Base-by-base conservation (phyloP, 163 green algal genomes). In the Scenedesmus sp. region DNA sequence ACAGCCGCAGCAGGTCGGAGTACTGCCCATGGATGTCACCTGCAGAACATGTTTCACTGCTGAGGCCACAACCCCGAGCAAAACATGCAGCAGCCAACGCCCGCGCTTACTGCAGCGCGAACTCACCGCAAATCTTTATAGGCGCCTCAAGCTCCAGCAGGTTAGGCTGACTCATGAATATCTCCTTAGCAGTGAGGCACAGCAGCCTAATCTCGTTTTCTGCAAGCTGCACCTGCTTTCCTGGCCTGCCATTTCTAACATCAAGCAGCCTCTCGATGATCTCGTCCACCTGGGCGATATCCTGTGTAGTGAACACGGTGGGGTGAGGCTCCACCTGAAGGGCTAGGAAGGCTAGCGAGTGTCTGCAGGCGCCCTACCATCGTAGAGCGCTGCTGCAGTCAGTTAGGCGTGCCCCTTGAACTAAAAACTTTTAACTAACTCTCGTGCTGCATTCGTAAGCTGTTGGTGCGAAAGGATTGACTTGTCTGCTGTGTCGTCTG, bases 11-110 rank as follows among this genome's bases (percentile, higher is more conserved):
- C 65, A 99, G 91, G 92, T 99, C 98, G 10, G 96, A 98, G 89
- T 99, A 99, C 93, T 99, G 98, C 6, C 98, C 98, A 93, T 99
- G 98, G 44, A 99, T 99, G 94, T 99, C 98, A 20, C 98, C 98
- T 99, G 95, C 53, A 56, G 26, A 33, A 44, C 20, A 59, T 3
- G 61, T 72, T 13, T 65, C 33, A 37, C 78, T 59, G 78, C 78
- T 51, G 24, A 84, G 42, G 4, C 42, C 78, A 22, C 30, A 76
- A 76, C 1, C 65, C 65, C 65, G 65, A 18, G 15, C 24, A 68
- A 37, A 20, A 15, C 35, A 56, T 85, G 84, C 82, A 44, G 44
- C 33, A 91, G 73, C 53, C 80, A 42, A 79, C 30, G 53, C 12
- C 7, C 40, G 40, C 83, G 20, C 33, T 61, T 65, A 33, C 35